Conservation (phyloP, 2,329 filamentous ascomycete genomes). For the Colletotrichum camelliae region DNA sequence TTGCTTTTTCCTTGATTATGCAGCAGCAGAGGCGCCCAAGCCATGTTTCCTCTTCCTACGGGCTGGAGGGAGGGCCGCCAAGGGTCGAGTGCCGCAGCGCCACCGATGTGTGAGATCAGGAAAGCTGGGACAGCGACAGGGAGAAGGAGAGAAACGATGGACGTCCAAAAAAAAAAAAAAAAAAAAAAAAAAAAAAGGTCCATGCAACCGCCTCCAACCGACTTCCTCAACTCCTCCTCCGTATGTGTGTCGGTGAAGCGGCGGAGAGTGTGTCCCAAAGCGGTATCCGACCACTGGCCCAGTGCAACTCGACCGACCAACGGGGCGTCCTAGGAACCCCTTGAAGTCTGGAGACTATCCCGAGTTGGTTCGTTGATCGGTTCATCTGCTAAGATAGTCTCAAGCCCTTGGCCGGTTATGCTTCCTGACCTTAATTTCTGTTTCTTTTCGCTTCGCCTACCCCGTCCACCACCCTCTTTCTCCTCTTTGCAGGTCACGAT, state of each 20-base stretch:
- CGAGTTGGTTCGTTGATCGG: neutral
- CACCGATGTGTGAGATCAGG: neutral
- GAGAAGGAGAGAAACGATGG: neutral
- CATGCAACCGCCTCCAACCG: neutral
- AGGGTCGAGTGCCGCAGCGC: neutral
- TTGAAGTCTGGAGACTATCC: neutral
- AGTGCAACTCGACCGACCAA: constrained; percentile 14
- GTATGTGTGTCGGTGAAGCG: neutral
- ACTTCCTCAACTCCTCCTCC: neutral
- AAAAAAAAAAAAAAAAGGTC: no score
- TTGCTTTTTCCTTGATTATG: neutral
- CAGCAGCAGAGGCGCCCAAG: neutral
- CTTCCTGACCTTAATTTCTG: neutral
- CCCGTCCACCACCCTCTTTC: neutral
- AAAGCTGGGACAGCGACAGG: neutral
- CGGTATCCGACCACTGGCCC: constrained; percentile 8
- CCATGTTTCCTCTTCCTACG: neutral
- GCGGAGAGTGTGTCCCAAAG: constrained; percentile 13
- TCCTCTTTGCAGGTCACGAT: neutral
- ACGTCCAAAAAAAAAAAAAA: neutral
- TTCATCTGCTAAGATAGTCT: neutral
- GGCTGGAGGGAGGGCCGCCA: neutral
- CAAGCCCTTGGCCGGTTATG: neutral
- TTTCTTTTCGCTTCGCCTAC: neutral
- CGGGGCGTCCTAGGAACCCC: neutral